These are phyloP conservation scores for Pythium brachiatum DNA, from an alignment of 352 stramenopile genomes.

Conservation along the genomic window DNA sequence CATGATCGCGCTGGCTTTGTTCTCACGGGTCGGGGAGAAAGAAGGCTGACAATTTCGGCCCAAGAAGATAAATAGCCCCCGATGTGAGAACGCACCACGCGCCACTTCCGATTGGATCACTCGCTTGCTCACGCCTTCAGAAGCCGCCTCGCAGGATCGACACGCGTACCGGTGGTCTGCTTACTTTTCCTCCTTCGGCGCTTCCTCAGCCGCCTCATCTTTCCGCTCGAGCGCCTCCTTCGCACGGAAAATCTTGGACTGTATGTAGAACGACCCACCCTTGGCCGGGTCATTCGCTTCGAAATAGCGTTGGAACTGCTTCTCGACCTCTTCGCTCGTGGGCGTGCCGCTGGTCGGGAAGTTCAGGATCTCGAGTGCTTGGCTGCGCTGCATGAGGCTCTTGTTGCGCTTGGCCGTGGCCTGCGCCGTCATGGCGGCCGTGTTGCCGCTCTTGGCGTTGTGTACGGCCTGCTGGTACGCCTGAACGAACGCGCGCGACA, in stretches of 20 bases:
- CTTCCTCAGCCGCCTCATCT: conserved; percentile 28
- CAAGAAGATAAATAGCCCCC: conserved; percentile 30
- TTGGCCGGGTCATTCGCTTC: conserved; percentile 89
- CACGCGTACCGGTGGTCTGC: neutral
- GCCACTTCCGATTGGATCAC: too few relatives aligned
- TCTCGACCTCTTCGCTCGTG: conserved; percentile 61
- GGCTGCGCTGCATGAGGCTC: conserved; percentile 70
- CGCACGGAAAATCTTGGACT: conserved; percentile 91
- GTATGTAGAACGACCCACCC: conserved; percentile 91
- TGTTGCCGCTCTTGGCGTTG: conserved; percentile 80
- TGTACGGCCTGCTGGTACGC: conserved; percentile 87
- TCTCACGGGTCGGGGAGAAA: conserved; percentile 27
- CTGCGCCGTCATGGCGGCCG: conserved; percentile 62
- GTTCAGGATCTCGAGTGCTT: conserved; percentile 85
- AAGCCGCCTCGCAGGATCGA: neutral
- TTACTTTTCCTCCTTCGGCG: conserved; percentile 24
- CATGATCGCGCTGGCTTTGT: neutral
- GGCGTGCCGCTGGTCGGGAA: conserved; percentile 53
- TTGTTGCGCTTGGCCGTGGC: conserved; percentile 66
- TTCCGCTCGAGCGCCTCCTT: conserved; percentile 81
- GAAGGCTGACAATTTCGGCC: conserved; percentile 26
- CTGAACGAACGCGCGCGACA: conserved; percentile 86
- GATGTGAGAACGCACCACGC: conserved; percentile 8
- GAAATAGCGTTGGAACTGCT: conserved; percentile 87
- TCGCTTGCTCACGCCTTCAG: too few relatives aligned